Evolutionary conservation across 2,329 filamentous ascomycete genomes (phyloP).

Genomic region (Pyrenophora teres): DNA sequence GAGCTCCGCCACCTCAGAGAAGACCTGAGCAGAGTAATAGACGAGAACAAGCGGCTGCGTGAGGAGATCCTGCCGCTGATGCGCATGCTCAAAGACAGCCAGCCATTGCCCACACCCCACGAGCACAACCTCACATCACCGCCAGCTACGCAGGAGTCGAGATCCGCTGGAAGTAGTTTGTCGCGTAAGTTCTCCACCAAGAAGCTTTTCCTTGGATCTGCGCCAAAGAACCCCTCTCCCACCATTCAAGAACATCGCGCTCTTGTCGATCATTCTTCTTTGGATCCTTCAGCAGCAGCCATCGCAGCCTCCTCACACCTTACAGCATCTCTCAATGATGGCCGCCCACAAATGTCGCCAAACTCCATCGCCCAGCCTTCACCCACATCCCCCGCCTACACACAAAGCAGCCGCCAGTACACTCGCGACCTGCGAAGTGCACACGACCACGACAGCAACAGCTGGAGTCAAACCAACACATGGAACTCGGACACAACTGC

Average conservation of each 20-base stretch:
- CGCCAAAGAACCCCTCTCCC: conserved; percentile 57
- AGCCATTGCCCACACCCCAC: conserved; percentile 65
- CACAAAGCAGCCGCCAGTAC: conserved; percentile 40
- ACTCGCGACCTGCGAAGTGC: conserved; percentile 37
- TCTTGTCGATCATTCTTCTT: conserved; percentile 49
- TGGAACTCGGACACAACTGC: conserved; percentile 39
- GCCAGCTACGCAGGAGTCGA: conserved; percentile 38
- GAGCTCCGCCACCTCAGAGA: conserved; percentile 76
- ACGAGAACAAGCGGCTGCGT: conserved; percentile 85
- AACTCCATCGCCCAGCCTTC: conserved; percentile 52
- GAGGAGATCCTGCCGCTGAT: conserved; percentile 92
- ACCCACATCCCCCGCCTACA: conserved; percentile 57
- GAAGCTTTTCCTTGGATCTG: conserved; percentile 56
- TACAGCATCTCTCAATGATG: conserved; percentile 53
- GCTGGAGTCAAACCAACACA: conserved; percentile 36
- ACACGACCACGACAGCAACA: conserved; percentile 40
- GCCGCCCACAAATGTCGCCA: conserved; percentile 48
- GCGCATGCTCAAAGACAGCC: conserved; percentile 87
- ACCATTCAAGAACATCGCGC: conserved; percentile 53
- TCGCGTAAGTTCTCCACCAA: conserved; percentile 60
- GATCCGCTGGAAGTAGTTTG: conserved; percentile 51
- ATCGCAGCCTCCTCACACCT: conserved; percentile 57
- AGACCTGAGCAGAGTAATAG: conserved; percentile 58
- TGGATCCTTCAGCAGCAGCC: conserved; percentile 57
- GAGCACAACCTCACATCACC: conserved; percentile 45